phyloP scores from a whole-genome alignment of 2,329 filamentous ascomycete genomes.

The Botrytis squamosa region DNA sequence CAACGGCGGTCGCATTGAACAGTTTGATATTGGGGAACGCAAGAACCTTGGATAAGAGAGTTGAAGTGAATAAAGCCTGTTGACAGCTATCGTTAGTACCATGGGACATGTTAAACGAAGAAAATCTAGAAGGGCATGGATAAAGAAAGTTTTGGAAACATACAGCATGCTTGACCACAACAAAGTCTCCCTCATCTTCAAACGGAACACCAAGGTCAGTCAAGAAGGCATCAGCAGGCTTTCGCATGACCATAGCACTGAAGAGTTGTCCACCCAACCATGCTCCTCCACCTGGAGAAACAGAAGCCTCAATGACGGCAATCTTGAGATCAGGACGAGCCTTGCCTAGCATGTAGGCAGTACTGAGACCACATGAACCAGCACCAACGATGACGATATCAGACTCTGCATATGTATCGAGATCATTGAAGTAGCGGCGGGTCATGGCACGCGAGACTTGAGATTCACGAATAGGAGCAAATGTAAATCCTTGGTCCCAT shows the following conservation, averaged over 20 bases:
- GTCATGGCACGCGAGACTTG: slow-evolving; percentile 94
- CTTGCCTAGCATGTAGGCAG: slow-evolving; percentile 81
- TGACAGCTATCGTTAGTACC: not conserved
- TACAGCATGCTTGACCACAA: slow-evolving; percentile 86
- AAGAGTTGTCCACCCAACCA: slow-evolving; percentile 95
- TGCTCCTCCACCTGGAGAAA: slow-evolving; percentile 83
- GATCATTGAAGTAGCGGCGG: slow-evolving; percentile 84
- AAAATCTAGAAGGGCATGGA: not conserved
- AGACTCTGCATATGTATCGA: slow-evolving; percentile 85
- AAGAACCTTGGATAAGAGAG: slow-evolving; percentile 79
- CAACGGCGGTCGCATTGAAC: slow-evolving; percentile 91
- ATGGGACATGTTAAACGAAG: not conserved
- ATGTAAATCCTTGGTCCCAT: slow-evolving; percentile 73
- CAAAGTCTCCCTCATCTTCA: slow-evolving; percentile 84
- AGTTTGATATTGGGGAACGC: slow-evolving; percentile 89
- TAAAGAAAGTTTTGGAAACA: slow-evolving; percentile 16
- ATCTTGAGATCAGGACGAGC: slow-evolving; percentile 87
- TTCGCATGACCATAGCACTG: slow-evolving; percentile 92
- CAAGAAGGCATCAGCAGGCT: slow-evolving; percentile 84
- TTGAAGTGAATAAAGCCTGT: slow-evolving; percentile 80
- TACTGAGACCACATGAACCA: slow-evolving; percentile 81
- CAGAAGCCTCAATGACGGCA: slow-evolving; percentile 83
- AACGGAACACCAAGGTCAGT: slow-evolving; percentile 78
- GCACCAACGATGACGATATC: slow-evolving; percentile 93
- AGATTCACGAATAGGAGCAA: slow-evolving; percentile 84